phyloP scores from a whole-genome alignment of 345 rosid species.

The Salix koriyanagi region DNA sequence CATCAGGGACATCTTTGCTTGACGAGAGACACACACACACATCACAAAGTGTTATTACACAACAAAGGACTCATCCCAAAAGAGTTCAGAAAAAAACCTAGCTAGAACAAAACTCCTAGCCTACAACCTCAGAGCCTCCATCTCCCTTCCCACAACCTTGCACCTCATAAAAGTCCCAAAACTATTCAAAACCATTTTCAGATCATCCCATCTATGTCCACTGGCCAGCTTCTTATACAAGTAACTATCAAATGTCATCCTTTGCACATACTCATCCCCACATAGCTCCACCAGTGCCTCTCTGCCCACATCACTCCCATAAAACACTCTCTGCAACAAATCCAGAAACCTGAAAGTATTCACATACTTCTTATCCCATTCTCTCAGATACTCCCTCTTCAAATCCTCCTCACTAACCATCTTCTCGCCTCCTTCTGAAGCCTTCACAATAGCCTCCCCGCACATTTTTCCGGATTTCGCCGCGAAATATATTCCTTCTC shows the following conservation, averaged over 20 bases:
- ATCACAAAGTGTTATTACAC: not conserved
- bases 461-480: constrained; percentile 69
- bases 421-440: constrained; percentile 47
- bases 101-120: not conserved
- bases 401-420: constrained; percentile 47
- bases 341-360: constrained; percentile 51
- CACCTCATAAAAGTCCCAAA: constrained; percentile 45
- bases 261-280: constrained; percentile 61
- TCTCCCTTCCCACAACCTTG: constrained; percentile 35
- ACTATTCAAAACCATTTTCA: constrained; percentile 40
- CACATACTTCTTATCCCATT: constrained; percentile 45
- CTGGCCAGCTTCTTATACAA: constrained; percentile 53
- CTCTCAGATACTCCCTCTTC: constrained; percentile 53
- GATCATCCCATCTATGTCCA: constrained; percentile 40
- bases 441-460: constrained; percentile 57
- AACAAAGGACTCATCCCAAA: not conserved
- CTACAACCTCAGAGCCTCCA: constrained; percentile 25
- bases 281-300: constrained; percentile 74
- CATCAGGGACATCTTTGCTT: not conserved
- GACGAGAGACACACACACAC: not conserved
- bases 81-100: not conserved
- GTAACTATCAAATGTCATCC: constrained; percentile 66
- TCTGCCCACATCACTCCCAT: constrained; percentile 38
- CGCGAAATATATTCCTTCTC: constrained; percentile 68
- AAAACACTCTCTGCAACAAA: constrained; percentile 52